A percentile compares a stretch with the other conserved stretches of the same genome.
phyloP scores from a whole-genome alignment of 805 yeast species.

The Nakazawaea ambrosiae region DNA sequence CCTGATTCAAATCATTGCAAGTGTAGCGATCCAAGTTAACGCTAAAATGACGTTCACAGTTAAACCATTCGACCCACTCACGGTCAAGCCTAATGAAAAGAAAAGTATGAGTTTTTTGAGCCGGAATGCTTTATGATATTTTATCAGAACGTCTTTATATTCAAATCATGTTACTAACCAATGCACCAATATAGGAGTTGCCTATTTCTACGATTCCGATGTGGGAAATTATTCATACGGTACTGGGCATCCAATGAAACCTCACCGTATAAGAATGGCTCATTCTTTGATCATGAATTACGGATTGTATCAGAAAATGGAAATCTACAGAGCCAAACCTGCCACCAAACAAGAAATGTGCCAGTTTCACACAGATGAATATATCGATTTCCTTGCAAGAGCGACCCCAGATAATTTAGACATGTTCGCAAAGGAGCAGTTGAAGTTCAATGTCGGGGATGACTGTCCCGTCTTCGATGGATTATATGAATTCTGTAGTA shows the following conservation, averaged over 20 bases:
- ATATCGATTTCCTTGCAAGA: constrained; percentile 83
- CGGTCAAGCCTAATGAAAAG: constrained; percentile 47
- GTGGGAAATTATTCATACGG: constrained; percentile 98
- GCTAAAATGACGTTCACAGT: constrained; percentile 44
- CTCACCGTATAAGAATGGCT: constrained; percentile 98
- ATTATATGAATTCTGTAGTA: constrained; percentile 65
- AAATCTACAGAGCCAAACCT: constrained; percentile 92
- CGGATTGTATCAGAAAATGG: constrained; percentile 95
- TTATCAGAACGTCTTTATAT: constrained; percentile 4
- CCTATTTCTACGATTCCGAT: constrained; percentile 82
- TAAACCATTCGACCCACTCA: constrained; percentile 58
- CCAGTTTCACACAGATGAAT: constrained; percentile 97
- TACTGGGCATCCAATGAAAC: constrained; percentile 98
- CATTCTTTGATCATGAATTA: constrained; percentile 95
- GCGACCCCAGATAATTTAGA: constrained; percentile 92
- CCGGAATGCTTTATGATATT: neutral
- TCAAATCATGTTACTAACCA: constrained; percentile 7
- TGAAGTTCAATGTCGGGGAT: constrained; percentile 92
- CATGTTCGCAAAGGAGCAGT: constrained; percentile 79
- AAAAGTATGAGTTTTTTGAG: constrained; percentile 26
- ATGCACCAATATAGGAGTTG: constrained; percentile 51
- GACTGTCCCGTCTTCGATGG: constrained; percentile 86
- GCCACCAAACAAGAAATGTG: constrained; percentile 98
- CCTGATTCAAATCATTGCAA: too few relatives aligned
- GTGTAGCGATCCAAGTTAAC: too few relatives aligned